Conservation (phyloP, 2,329 filamentous ascomycete genomes). For the Aureobasidium subglaciale region DNA sequence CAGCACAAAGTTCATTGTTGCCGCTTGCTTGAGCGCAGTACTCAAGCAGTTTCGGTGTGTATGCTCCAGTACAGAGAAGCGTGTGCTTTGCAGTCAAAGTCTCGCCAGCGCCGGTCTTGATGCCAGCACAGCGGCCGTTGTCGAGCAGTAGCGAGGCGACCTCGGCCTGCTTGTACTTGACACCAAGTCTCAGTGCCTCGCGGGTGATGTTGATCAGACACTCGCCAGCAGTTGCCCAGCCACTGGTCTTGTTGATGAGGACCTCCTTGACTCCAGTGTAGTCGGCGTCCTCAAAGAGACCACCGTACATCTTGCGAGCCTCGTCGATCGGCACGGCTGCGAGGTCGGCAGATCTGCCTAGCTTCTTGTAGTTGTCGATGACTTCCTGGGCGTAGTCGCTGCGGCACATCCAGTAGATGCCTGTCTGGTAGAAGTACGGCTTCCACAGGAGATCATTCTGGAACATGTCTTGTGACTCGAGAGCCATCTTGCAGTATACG, state of each 20-base stretch:
- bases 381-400: constrained; percentile 43
- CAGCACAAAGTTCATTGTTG: constrained; percentile 44
- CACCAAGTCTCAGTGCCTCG: constrained; percentile 47
- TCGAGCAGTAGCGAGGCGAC: constrained; percentile 44
- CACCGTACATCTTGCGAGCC: constrained; percentile 49
- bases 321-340: constrained; percentile 44
- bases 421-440: constrained; percentile 46
- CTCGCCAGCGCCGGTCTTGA: constrained; percentile 34
- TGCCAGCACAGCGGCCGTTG: constrained; percentile 37
- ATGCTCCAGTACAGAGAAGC: constrained; percentile 37
- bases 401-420: constrained; percentile 43
- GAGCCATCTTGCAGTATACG: constrained; percentile 56
- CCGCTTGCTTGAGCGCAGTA: constrained; percentile 43
- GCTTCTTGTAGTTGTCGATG: constrained; percentile 44
- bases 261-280: constrained; percentile 54
- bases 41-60: constrained; percentile 38
- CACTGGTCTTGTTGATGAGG: constrained; percentile 53
- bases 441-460: constrained; percentile 50
- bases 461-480: constrained; percentile 60
- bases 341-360: constrained; percentile 42
- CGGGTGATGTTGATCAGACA: constrained; percentile 49
- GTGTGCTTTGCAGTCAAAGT: constrained; percentile 29
- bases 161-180: constrained; percentile 52
- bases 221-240: constrained; percentile 58
- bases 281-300: constrained; percentile 54